Evolutionary conservation across 2,329 filamentous ascomycete genomes (phyloP), one percentile per base, ranked within the genome.

Genomic region (Esteya vermicola): DNA sequence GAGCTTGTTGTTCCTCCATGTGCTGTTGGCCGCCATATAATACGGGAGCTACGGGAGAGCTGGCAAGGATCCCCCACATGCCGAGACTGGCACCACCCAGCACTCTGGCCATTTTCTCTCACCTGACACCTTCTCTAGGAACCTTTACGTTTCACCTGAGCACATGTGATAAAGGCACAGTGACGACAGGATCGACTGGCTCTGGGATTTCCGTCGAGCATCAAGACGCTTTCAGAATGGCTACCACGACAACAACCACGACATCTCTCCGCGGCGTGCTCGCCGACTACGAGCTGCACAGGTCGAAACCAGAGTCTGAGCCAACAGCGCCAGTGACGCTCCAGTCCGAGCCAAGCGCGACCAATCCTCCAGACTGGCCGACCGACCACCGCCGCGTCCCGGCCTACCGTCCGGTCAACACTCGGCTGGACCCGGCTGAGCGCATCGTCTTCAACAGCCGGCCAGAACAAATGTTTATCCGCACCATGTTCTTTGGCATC

Each of bases 251-350:
- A 4, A 30, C 25, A 6, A 30, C 26, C 18, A 23, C 13, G n/a
- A 26, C 33, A n/a, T 25, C 33, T n/a, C 33, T 36, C 22, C 33
- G 22, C 14, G 14, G n/a, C 18, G 33, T 47, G 28, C 47, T 56
- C 10, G 46, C 47, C 19, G 54, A 57, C 45, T 56, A 57, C 45
- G 49, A 52, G 19, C 48, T 55, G 13, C 32, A 41, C 22, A 27
- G 22, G 4, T 36, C 33, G 18, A 20, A 33, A 9, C 18, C 19
- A 12, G 18, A 14, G 18, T 13, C 32, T n/a, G n/a, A n/a, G n/a
- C n/a, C n/a, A n/a, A n/a, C n/a, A n/a, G n/a, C n/a, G n/a, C n/a
- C n/a, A n/a, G n/a, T n/a, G 4, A 19, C 32, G 4, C 4, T 22
- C 19, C 10, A 30, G 35, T 10, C 18, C 22, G 21, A 13, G 9